Evolutionary conservation across 768 basidiomycete species (phyloP).

Genomic region (Leccinum pellstonianum): DNA sequence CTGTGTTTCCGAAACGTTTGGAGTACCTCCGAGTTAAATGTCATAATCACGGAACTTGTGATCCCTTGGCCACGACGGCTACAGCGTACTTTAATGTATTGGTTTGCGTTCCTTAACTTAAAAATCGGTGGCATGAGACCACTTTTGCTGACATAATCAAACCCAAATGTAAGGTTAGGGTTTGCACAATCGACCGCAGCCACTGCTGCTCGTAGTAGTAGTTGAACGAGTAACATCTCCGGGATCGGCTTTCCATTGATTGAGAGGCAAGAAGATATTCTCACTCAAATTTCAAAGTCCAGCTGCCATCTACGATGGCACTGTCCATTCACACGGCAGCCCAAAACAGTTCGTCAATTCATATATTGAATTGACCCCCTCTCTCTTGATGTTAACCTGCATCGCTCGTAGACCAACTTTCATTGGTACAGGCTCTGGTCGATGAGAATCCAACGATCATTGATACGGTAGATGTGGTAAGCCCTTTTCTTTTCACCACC

Average conservation of each 20-base stretch:
- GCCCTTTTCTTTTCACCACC: neutral
- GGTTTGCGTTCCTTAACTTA: neutral
- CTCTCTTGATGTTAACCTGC: neutral
- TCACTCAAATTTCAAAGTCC: neutral
- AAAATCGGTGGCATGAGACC: neutral
- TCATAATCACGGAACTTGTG: neutral
- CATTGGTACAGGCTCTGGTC: slow-evolving; percentile 65
- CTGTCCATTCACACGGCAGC: slow-evolving; percentile 61
- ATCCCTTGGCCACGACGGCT: neutral
- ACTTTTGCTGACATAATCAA: slow-evolving; percentile 7
- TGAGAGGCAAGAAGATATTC: neutral
- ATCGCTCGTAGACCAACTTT: slow-evolving; percentile 56
- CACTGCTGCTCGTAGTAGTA: no score
- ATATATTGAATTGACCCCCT: neutral
- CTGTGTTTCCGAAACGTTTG: slow-evolving; percentile 5
- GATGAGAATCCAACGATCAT: slow-evolving; percentile 60
- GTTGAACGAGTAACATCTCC: neutral
- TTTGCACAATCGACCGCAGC: neutral
- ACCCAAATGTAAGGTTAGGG: slow-evolving; percentile 28
- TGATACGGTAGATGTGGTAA: slow-evolving; percentile 62
- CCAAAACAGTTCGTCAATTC: slow-evolving; percentile 51
- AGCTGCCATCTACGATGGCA: slow-evolving; percentile 34
- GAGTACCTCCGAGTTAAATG: neutral
- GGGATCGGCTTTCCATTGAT: neutral
- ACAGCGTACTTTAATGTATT: neutral